Evolutionary conservation across 192 early-diverging fungal genomes (phyloP), one percentile per base, ranked within the genome.

Genomic region (Backusella liffmaniae): DNA sequence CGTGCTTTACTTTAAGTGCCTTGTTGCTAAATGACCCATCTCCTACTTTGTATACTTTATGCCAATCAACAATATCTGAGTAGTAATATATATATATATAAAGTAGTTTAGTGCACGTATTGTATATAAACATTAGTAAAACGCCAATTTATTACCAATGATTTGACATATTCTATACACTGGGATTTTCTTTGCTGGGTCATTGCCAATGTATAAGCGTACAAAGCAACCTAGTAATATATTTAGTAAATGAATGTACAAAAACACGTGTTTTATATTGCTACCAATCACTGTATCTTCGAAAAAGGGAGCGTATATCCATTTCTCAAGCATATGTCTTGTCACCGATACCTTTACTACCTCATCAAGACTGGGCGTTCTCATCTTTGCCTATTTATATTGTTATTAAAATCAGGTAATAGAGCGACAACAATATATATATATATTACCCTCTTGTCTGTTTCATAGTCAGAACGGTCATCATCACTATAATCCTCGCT

Each of bases 221-320:
- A 90, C 90, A 80, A 89, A 91, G 69, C 87, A 92, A 4, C 90
- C 81, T 76, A 73, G n/a, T 21, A 5, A 44, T 18, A 5, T 44
- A 15, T 3, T 39, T 10, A 39, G 7, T 44, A 44, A 3, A 5
- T 41, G 15, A 44, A 16, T 1, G 5, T 5, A 18, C 42, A 44
- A 16, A 21, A 32, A 65, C 62, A 65, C 29, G 62, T 6, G 21
- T 49, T 46, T 41, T 53, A 37, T 70, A 2, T 15, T 44, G 42
- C 0, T 80, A 80, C 79, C 94, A 41, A 82, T 81, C 8, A 89
- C 87, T 5, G 92, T 86, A 1, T 88, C 77, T 56, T 89, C 85
- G 77, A 96, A 92, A 70, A 91, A 93, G 7, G 91, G 89, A 32
- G 83, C 78, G 81, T 92, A 89, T 36, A 92, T 72, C 94, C 94